Base-by-base conservation (phyloP, 768 basidiomycete species). In the Amylocystis lapponica region DNA sequence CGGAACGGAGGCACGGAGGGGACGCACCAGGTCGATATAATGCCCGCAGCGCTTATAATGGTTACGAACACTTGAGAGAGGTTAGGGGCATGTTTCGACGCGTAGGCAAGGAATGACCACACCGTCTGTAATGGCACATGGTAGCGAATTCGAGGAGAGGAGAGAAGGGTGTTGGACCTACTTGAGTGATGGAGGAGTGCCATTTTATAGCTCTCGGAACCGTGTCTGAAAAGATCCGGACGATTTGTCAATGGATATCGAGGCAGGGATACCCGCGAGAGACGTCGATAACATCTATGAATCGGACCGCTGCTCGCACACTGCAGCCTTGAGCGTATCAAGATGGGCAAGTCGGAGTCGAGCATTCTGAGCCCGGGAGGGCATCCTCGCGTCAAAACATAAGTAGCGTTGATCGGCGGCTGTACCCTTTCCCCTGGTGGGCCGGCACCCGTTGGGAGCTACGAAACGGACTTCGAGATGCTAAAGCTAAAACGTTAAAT, bases 41-140 rank as follows among this genome's bases (percentile, higher is more conserved):
- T 86, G 84, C 13, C 60, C 64, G 49, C 84, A 87, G 27, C 55
- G 57, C 37, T 65, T 74, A 60, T 78, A 88, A 27, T 66, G 71
- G 52, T 82, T 73, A 54, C 75, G 76, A 46, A 87, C 80, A 61
- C 86, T 88, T 30, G 40, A 31, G 46, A 49, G 51, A 51, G 20
- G 49, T 40, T 43, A 57, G 46, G 40, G 50, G 46, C 26, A 38
- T 34, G 13, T 37, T 29, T 37, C 32, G 50, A 41, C n/a, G 19
- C 36, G 38, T 20, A 27, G 34, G 41, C 27, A 45, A 29, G 42
- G 38, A n/a, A 35, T 25, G 34, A 31, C 39, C 51, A 56, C 49
- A 86, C 86, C 83, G 81, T 69, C 83, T 75, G 73, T 72, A 80
- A 61, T 68, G 72, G 59, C 86, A 88, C 86, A 88, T 87, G 22